Conservation (phyloP, 345 rosid species). For the Erysimum cheiranthoides region DNA sequence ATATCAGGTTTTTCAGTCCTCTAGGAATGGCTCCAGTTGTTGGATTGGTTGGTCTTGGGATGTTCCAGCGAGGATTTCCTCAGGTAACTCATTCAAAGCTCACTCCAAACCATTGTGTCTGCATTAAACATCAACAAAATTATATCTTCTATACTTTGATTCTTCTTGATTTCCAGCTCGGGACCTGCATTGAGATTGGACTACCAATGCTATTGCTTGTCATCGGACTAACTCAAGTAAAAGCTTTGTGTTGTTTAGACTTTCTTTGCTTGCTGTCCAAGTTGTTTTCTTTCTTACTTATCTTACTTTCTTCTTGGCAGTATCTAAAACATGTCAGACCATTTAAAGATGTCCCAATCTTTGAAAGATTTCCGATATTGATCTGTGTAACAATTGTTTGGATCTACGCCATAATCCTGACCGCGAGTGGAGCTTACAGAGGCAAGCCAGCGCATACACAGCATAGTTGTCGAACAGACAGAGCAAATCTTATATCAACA, state of each 20-base stretch:
- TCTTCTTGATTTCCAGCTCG: constrained; percentile 59
- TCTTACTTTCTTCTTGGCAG: constrained; percentile 50
- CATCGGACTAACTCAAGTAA: constrained; percentile 78
- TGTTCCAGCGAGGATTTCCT: constrained; percentile 92
- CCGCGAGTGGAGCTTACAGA: constrained; percentile 89
- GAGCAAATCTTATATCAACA: constrained; percentile 77
- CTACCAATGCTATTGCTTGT: constrained; percentile 88
- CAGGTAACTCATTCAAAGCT: constrained; percentile 46
- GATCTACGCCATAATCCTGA: constrained; percentile 84
- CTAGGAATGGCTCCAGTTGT: constrained; percentile 92
- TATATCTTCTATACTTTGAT: not conserved
- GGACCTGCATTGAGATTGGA: constrained; percentile 93
- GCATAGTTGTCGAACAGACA: constrained; percentile 82
- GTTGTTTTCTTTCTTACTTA: constrained; percentile 13
- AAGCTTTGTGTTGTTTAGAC: constrained; percentile 21
- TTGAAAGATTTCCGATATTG: constrained; percentile 83
- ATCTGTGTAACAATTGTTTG: constrained; percentile 73
- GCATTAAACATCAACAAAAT: not conserved
- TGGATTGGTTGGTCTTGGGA: constrained; percentile 88
- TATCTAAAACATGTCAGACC: constrained; percentile 81
- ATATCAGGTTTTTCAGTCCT: constrained; percentile 78
- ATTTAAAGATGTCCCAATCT: constrained; percentile 60
- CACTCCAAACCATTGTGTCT: not conserved
- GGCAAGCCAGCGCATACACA: constrained; percentile 64
- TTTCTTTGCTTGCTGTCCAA: constrained; percentile 4